Evolutionary conservation across 2,329 filamentous ascomycete genomes (phyloP).

Genomic region (Colletotrichum brevisporum): DNA sequence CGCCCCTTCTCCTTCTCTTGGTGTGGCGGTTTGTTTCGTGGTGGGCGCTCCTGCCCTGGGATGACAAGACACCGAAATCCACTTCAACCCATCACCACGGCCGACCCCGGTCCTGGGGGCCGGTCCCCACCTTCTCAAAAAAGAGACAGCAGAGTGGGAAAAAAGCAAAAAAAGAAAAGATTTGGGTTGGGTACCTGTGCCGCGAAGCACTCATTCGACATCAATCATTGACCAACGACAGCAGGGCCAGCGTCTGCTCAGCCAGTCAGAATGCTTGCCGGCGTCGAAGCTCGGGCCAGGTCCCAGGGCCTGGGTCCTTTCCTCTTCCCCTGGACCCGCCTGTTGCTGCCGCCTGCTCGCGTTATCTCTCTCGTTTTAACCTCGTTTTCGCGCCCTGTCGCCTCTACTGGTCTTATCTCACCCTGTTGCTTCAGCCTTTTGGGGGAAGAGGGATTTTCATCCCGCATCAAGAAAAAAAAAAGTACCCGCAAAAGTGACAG

Average conservation of each 20-base stretch:
- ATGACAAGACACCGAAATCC: neutral
- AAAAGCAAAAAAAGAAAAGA: conserved; percentile 12
- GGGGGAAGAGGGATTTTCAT: neutral
- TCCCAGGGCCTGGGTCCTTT: neutral
- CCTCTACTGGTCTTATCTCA: conserved; percentile 7
- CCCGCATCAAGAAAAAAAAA: neutral
- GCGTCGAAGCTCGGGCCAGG: conserved; percentile 23
- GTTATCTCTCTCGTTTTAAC: conserved; percentile 7
- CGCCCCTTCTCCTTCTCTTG: neutral
- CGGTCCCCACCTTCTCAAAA: neutral
- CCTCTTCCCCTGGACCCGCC: too few species aligned
- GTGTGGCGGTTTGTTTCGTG: neutral
- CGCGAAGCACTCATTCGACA: neutral
- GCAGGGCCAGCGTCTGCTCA: conserved; percentile 2
- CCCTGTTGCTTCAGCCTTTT: conserved; percentile 17
- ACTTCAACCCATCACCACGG: conserved; percentile 18
- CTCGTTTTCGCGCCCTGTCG: conserved; percentile 2
- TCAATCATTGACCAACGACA: conserved; percentile 15
- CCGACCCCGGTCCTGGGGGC: conserved; percentile 1
- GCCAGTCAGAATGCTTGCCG: conserved; percentile 12
- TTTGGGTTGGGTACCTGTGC: neutral
- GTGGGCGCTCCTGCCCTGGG: neutral
- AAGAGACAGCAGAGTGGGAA: neutral
- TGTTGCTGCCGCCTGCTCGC: neutral
- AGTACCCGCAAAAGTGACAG: conserved; percentile 12